phyloP scores from a whole-genome alignment of 768 basidiomycete genomes.

The Tubosaeta brunneosetosa region DNA sequence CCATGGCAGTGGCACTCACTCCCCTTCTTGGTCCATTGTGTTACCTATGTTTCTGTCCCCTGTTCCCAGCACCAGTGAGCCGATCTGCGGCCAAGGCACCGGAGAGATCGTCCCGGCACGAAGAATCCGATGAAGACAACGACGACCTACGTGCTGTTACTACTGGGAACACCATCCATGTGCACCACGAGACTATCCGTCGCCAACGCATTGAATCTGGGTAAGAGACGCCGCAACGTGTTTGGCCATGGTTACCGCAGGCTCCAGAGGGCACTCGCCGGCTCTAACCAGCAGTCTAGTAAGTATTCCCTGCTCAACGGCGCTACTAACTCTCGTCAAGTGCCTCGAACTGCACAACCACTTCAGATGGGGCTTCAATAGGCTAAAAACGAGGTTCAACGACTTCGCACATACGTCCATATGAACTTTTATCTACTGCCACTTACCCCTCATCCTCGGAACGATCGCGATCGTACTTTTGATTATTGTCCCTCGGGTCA shows the following conservation, averaged over 20 bases:
- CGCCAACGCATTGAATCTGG: conserved; percentile 92
- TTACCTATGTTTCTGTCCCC: conserved; percentile 59
- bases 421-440: neutral
- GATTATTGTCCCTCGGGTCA: conserved; percentile 31
- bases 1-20: conserved; percentile 63
- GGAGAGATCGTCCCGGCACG: conserved; percentile 47
- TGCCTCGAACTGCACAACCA: conserved; percentile 77
- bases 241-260: conserved; percentile 87
- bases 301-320: conserved; percentile 89
- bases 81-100: conserved; percentile 50
- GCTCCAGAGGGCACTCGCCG: conserved; percentile 85
- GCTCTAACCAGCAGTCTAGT: conserved; percentile 89
- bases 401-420: neutral
- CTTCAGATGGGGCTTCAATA: conserved; percentile 47
- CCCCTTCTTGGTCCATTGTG: conserved; percentile 42
- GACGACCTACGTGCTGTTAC: conserved; percentile 60
- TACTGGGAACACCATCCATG: conserved; percentile 48
- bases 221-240: conserved; percentile 84
- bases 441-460: conserved; percentile 21
- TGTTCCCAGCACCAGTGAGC: conserved; percentile 57
- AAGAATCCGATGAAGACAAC: conserved; percentile 63
- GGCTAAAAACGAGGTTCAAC: neutral
- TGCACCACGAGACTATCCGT: conserved; percentile 81
- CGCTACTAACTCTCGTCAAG: conserved; percentile 79
- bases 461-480: conserved; percentile 39